These are phyloP conservation scores for Kluyveromyces marxianus DNA, from an alignment of 1,139 yeast species.

Conservation along the genomic window DNA sequence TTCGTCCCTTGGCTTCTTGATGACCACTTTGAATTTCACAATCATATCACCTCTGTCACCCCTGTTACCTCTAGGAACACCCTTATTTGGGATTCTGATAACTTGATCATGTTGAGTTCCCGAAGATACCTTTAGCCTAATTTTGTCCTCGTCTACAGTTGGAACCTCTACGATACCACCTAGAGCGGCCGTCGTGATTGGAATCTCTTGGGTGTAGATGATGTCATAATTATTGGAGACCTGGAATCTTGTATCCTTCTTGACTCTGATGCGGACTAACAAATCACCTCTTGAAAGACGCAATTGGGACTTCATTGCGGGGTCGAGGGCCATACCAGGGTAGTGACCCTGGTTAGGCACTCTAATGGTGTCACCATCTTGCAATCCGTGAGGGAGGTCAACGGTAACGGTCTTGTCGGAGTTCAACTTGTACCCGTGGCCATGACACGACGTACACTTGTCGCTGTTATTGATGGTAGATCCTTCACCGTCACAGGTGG, in stretches of 20 bases:
- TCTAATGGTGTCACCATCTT: constrained; percentile 79
- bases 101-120: constrained; percentile 78
- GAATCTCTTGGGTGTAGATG: constrained; percentile 55
- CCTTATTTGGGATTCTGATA: constrained; percentile 77
- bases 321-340: constrained; percentile 63
- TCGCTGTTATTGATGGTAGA: constrained; percentile 62
- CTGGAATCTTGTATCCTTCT: constrained; percentile 62
- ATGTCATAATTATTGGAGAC: constrained; percentile 48
- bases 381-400: constrained; percentile 83
- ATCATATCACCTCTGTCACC: constrained; percentile 73
- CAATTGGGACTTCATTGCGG: constrained; percentile 34
- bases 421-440: constrained; percentile 71
- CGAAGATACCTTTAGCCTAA: constrained; percentile 74
- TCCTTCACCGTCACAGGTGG: constrained; percentile 82
- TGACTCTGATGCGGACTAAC: constrained; percentile 70
- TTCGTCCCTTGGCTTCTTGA: constrained; percentile 71
- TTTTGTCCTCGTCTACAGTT: constrained; percentile 66
- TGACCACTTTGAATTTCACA: constrained; percentile 64
- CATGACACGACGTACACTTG: constrained; percentile 75
- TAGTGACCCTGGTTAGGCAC: constrained; percentile 89
- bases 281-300: constrained; percentile 76
- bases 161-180: constrained; percentile 90
- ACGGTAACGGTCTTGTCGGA: constrained; percentile 61
- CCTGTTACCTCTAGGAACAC: constrained; percentile 61
- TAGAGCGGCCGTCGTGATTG: constrained; percentile 92